These are phyloP conservation scores for Neotropicomus parvogracilis DNA, from an alignment of 1,284 basidiomycete species.

Conservation along the genomic window DNA sequence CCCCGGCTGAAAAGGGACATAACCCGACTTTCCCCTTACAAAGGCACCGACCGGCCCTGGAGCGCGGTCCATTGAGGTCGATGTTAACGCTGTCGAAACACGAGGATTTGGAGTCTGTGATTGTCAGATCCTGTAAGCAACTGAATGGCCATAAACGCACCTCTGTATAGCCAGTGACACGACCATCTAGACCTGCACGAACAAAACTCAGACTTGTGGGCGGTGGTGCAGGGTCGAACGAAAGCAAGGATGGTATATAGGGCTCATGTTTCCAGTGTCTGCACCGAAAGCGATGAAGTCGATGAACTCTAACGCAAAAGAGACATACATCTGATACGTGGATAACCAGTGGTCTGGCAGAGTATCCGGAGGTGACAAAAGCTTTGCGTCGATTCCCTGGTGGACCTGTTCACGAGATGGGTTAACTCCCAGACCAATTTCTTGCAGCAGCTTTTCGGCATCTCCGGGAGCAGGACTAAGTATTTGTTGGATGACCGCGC, in stretches of 20 bases:
- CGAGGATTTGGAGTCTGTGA: constrained; percentile 51
- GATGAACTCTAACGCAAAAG: constrained; percentile 4
- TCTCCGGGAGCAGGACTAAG: constrained; percentile 41
- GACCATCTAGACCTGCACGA: constrained; percentile 74
- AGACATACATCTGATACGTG: constrained; percentile 68
- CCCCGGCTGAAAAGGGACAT: constrained; percentile 91
- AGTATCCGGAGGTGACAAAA: constrained; percentile 60
- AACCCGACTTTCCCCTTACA: constrained; percentile 88
- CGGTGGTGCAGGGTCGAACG: constrained; percentile 63
- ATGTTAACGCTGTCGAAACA: constrained; percentile 61
- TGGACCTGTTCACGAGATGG: constrained; percentile 60
- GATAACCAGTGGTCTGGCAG: constrained; percentile 71
- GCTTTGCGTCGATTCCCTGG: constrained; percentile 61
- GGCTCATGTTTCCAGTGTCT: constrained; percentile 71
- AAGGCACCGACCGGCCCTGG: constrained; percentile 78
- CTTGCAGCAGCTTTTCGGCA: constrained; percentile 43
- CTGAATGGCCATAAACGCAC: constrained; percentile 33
- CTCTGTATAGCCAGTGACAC: constrained; percentile 78
- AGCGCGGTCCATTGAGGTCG: constrained; percentile 80
- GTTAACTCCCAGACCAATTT: constrained; percentile 51
- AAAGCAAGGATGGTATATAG: constrained; percentile 59
- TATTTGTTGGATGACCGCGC: constrained; percentile 44
- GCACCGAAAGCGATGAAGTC: constrained; percentile 24
- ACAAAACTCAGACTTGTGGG: constrained; percentile 78
- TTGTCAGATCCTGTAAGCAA: constrained; percentile 7